Conservation (phyloP, 1,139 yeast species). For the Debaryomyces psychrophilus region DNA sequence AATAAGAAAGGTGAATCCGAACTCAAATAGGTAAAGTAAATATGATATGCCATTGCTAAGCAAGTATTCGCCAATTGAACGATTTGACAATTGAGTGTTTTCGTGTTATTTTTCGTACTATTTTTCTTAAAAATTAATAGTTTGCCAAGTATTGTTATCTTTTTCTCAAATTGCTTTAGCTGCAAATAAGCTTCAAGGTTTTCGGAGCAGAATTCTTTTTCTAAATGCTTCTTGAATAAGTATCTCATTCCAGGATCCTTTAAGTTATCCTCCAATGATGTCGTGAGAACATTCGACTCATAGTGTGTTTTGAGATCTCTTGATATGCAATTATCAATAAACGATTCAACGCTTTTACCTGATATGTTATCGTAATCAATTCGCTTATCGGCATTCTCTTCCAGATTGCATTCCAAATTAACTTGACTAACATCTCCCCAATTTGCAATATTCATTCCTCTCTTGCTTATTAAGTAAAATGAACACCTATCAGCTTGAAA, state of each 20-base stretch:
- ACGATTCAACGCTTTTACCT: slow-evolving; percentile 6
- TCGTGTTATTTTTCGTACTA: slow-evolving; percentile 13
- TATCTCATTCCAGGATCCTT: slow-evolving; percentile 79
- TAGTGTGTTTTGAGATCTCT: not conserved
- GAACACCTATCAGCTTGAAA: slow-evolving; percentile 23
- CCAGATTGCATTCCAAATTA: not conserved
- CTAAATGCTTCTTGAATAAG: slow-evolving; percentile 66
- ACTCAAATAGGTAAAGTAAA: slow-evolving; percentile 70
- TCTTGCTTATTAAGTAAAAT: slow-evolving; percentile 24
- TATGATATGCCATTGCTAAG: slow-evolving; percentile 58
- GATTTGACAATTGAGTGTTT: slow-evolving; percentile 33
- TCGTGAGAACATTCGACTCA: not conserved
- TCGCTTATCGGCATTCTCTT: not conserved
- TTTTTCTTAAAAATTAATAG: slow-evolving; percentile 21
- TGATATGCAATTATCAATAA: not conserved
- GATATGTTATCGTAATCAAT: not conserved
- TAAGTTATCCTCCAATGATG: slow-evolving; percentile 51
- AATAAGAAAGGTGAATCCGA: slow-evolving; percentile 70
- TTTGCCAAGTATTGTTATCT: slow-evolving; percentile 21
- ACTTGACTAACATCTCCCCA: slow-evolving; percentile 21
- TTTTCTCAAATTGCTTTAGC: slow-evolving; percentile 45
- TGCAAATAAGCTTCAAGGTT: slow-evolving; percentile 73
- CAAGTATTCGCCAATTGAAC: slow-evolving; percentile 52
- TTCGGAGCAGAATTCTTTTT: slow-evolving; percentile 69
- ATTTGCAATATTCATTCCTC: slow-evolving; percentile 24